Evolutionary conservation across 257 asterid species (phyloP).

Genomic region (Linaria vulgaris): DNA sequence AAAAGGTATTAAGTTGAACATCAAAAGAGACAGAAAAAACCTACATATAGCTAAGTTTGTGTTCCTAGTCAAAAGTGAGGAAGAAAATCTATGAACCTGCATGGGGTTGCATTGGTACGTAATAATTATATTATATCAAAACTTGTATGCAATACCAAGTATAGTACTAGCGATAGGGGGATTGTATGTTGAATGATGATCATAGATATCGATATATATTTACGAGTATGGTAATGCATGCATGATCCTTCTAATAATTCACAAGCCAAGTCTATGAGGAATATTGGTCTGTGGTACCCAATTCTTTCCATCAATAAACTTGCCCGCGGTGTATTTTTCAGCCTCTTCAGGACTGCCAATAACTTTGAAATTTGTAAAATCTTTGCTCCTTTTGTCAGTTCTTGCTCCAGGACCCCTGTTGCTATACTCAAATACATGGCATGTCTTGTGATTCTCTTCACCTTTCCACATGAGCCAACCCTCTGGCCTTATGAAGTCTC

Average conservation of each 20-base stretch:
- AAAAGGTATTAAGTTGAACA: too few relatives aligned
- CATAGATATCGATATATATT: too few relatives aligned
- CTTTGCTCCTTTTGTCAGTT: conserved; percentile 29
- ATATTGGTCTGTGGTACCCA: conserved; percentile 34
- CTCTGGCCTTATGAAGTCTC: conserved; percentile 57
- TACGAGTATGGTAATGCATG: too few relatives aligned
- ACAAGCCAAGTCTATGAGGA: conserved; percentile 30
- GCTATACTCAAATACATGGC: conserved; percentile 43
- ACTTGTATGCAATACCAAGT: too few relatives aligned
- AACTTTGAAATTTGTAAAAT: conserved; percentile 25
- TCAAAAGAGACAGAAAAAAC: too few relatives aligned
- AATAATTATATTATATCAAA: too few relatives aligned
- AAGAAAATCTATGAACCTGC: too few relatives aligned
- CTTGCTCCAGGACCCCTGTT: conserved; percentile 61
- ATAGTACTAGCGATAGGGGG: too few relatives aligned
- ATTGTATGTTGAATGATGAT: too few relatives aligned
- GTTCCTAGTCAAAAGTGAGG: too few relatives aligned
- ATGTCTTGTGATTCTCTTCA: conserved; percentile 31
- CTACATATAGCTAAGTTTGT: too few relatives aligned
- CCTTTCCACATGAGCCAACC: conserved; percentile 53
- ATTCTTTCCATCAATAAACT: conserved; percentile 19
- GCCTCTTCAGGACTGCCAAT: conserved; percentile 19
- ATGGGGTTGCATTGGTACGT: too few relatives aligned
- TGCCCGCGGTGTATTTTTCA: conserved; percentile 22
- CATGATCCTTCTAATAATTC: neutral